Percentiles rank a stretch among this genome's conserved stretches.
Evolutionary conservation across 768 basidiomycete species (phyloP).

Genomic region (Phylloporus arenicola): DNA sequence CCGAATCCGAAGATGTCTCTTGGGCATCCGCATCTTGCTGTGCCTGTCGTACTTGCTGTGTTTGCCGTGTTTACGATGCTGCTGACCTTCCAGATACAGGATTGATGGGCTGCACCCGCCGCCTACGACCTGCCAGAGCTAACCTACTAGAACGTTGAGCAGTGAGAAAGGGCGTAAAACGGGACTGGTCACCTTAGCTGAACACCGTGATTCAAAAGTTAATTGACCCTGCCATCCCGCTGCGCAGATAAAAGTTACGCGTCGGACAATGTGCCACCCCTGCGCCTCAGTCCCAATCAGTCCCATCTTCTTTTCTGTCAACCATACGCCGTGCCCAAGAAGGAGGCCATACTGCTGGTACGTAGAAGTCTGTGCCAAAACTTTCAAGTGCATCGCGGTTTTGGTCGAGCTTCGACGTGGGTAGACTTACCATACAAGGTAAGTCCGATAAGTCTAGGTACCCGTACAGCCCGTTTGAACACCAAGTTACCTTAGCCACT

Average conservation of each 20-base stretch:
- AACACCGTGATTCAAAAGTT: slow-evolving; percentile 72
- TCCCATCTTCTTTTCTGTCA: slow-evolving; percentile 64
- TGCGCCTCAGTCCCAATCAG: slow-evolving; percentile 56
- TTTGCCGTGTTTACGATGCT: neutral
- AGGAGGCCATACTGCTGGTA: slow-evolving; percentile 73
- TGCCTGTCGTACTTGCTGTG: neutral
- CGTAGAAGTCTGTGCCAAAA: slow-evolving; percentile 67
- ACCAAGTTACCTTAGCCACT: too few relatives aligned
- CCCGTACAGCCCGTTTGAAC: too few relatives aligned
- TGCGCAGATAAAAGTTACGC: slow-evolving; percentile 85
- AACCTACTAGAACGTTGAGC: slow-evolving; percentile 47
- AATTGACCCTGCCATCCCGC: slow-evolving; percentile 72
- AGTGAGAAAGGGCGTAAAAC: neutral
- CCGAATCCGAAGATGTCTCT: neutral
- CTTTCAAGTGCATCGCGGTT: slow-evolving; percentile 52
- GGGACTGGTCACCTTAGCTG: slow-evolving; percentile 45
- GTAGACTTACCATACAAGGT: too few relatives aligned
- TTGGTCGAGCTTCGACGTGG: too few relatives aligned
- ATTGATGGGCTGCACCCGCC: slow-evolving; percentile 86
- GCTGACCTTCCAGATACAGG: slow-evolving; percentile 36
- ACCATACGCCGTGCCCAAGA: slow-evolving; percentile 79
- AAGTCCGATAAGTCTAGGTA: too few relatives aligned
- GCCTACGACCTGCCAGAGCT: slow-evolving; percentile 85
- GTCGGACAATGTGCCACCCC: slow-evolving; percentile 88
- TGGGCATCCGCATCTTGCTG: neutral